Evolutionary conservation across 2,329 filamentous ascomycete species (phyloP).

Genomic region (Aspergillus novoparasiticus): DNA sequence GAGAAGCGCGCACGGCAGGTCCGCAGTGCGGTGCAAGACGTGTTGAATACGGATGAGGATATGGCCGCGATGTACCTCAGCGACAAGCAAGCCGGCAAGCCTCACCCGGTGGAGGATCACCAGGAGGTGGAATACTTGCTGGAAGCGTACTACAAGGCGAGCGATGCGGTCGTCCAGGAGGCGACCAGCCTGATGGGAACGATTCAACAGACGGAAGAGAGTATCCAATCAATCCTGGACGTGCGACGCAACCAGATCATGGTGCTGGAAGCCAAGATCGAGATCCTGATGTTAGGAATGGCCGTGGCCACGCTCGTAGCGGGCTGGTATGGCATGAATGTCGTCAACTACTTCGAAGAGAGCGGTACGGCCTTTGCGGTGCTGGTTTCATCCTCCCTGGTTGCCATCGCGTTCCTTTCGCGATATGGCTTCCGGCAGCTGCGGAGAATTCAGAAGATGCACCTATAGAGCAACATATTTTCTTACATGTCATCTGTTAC

Average conservation of each 20-base stretch:
- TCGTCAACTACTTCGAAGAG: slow-evolving; percentile 41
- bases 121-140: slow-evolving; percentile 43
- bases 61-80: slow-evolving; percentile 41
- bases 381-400: slow-evolving; percentile 21
- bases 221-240: slow-evolving; percentile 35
- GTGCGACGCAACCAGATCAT: slow-evolving; percentile 44
- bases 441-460: slow-evolving; percentile 25
- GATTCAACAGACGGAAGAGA: slow-evolving; percentile 36
- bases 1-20: slow-evolving; percentile 39
- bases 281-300: slow-evolving; percentile 41
- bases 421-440: slow-evolving; percentile 30
- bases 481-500: too few relatives aligned
- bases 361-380: slow-evolving; percentile 29
- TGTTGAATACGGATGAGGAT: slow-evolving; percentile 40
- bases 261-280: slow-evolving; percentile 40
- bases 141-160: slow-evolving; percentile 41
- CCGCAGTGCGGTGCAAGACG: slow-evolving; percentile 34
- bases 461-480: slow-evolving; percentile 7
- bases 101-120: slow-evolving; percentile 34
- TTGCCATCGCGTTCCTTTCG: slow-evolving; percentile 25
- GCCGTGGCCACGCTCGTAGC: slow-evolving; percentile 39
- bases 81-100: slow-evolving; percentile 31
- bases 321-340: slow-evolving; percentile 42
- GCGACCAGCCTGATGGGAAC: slow-evolving; percentile 28
- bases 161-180: slow-evolving; percentile 37